Base-by-base conservation (phyloP, 805 yeast species). In the Cyberlindnera galapagoensis region DNA sequence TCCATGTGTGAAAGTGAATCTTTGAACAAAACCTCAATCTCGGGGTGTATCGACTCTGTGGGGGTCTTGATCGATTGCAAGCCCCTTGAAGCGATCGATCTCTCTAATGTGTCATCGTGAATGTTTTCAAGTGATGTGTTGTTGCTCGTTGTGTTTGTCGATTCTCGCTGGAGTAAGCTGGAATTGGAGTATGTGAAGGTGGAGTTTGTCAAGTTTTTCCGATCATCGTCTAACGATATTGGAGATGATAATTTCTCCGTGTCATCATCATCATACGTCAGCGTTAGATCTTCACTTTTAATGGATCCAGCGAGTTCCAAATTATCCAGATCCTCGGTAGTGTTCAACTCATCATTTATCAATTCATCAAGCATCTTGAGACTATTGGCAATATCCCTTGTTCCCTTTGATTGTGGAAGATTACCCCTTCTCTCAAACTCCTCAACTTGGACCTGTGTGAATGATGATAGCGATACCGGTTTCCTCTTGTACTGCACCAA, bases 1-100 rank as follows among this genome's bases (percentile, higher is more conserved):
- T 63, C 64, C 39, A 70, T 57, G 42, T 69, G 69, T 16, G 65
- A 64, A 30, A 78, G 59, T 7, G 80, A 62, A 3, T 83, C 82
- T 44, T 69, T 60, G 53, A 76, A 79, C 51, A 76, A 60, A 15
- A 66, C 67, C 28, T 65, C 68, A 7, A 77, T 71, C 5, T 60
- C 54, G 4, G 74, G 71, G 43, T 69, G 74, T 18, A 61, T 43
- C 17, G 40, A 34, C 17, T 23, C 34, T 15, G n/a, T n/a, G n/a
- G n/a, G n/a, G n/a, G n/a, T n/a, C n/a, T n/a, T n/a, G n/a, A n/a
- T n/a, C n/a, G n/a, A n/a, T n/a, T n/a, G n/a, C n/a, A n/a, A n/a
- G n/a, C n/a, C n/a, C n/a, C n/a, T n/a, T n/a, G n/a, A n/a, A n/a
- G n/a, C n/a, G n/a, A n/a, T n/a, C 7, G 24, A 7, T n/a, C 13